Evolutionary conservation across 176 grass and related monocot genomes (phyloP), one percentile per base, ranked within the genome.

Genomic region (Neostapfia colusana): DNA sequence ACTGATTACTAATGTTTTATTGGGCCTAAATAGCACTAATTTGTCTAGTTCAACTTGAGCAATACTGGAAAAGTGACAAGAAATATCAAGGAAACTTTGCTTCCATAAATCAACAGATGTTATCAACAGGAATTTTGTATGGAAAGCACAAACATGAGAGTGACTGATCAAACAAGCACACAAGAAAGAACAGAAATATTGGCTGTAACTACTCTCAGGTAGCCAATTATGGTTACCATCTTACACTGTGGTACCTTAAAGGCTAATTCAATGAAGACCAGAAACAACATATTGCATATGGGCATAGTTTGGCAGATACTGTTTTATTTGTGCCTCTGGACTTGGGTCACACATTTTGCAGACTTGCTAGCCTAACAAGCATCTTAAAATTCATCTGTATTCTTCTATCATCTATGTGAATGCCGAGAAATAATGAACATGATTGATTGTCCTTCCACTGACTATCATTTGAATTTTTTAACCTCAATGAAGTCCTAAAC

Each of bases 341-440:
- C 15, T 74, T 74, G 50, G 48, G 27, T 41, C 40, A 44, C 17
- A 58, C 5, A 80, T 39, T 67, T 56, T 49, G 13, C n/a, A 34
- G 26, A 71, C 6, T 78, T 78, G 38, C 46, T 73, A 35, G 7
- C 71, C 63, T 39, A 67, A 50, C 10, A 39, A 21, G 4, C 26
- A 78, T 37, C 61, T 27, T 57, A 74, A 10, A 43, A 21, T 53
- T n/a, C 41, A 73, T 25, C 28, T 12, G 3, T 23, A 49, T 36
- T 48, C 3, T 65, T 50, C 17, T 45, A 36, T 23, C 35, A 43
- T 60, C 23, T 24, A 75, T 48, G 25, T 70, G 18, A 53, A 65
- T 72, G 9, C 14, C 18, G 14, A 65, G 26, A 13, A 49, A 34
- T 15, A 80, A 81, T 36, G 75, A 34, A 69, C 42, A 86, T 44